Base-by-base conservation (phyloP, 257 asterid genomes). In the Ocimum tenuiflorum region DNA sequence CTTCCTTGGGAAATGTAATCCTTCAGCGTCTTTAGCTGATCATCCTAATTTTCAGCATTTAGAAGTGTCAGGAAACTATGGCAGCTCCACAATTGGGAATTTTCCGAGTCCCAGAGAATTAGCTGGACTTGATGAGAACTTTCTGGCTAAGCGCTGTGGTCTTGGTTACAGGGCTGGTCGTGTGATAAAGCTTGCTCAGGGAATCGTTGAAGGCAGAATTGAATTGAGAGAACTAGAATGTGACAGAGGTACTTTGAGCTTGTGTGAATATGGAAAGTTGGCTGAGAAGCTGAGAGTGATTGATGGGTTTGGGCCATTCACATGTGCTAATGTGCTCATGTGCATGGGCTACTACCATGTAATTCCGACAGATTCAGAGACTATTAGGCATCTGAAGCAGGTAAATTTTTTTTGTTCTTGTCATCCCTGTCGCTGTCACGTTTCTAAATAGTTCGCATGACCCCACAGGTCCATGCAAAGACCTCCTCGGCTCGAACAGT, bases 321-420 rank as follows among this genome's bases (percentile, higher is more conserved):
- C 97, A 1, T 86, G 96, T 60, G 86, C 95, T 38, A 90, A 90
- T 80, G 88, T 90, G 67, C 86, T 90, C 35, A 82, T 88, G 95
- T 88, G 96, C 82, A 75, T 90, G 85, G 97, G 95, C 63, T 88
- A 75, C 64, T 90, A 86, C 86, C 96, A 90, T 75, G 86, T 84
- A 18, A 75, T 90, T 73, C 96, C 97, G 43, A 52, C 89, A 11
- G 97, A 90, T 78, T 85, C 97, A 22, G 96, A 90, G 77, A 90
- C 97, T 38, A 78, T 90, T 45, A 77, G 97, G 86, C 97, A 90
- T 80, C 76, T 90, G 60, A 79, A 88, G 45, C 96, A 90, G 95
- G 95, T 85, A 13, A 12, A 24, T 36, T 50, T 42, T 27, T 15
- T n/a, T 13, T 8, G 1, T 20, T 9, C 9, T 33, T 31, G 13